Percentiles rank a stretch among this genome's conserved stretches.
Evolutionary conservation across 2,329 filamentous ascomycete species (phyloP).

Genomic region (Xylariaceae sp.): DNA sequence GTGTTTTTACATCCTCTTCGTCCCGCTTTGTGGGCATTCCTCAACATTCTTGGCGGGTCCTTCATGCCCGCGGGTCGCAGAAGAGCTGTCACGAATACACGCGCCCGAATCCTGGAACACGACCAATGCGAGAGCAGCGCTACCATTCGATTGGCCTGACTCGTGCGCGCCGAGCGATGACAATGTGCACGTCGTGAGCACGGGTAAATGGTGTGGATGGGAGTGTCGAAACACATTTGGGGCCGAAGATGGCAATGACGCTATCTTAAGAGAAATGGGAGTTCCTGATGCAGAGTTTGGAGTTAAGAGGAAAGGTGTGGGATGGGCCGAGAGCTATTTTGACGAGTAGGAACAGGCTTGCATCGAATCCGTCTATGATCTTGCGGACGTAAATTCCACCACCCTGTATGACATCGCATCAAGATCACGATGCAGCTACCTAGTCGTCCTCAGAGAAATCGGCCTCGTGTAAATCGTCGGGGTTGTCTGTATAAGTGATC

Average conservation of each 20-base stretch:
- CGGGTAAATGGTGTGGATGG: conserved; percentile 26
- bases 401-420: too few relatives aligned
- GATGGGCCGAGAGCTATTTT: conserved; percentile 15
- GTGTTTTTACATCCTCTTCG: conserved; percentile 23
- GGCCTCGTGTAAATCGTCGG: conserved; percentile 34
- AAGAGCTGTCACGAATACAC: conserved; percentile 21
- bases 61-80: conserved; percentile 16
- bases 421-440: neutral
- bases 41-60: conserved; percentile 19
- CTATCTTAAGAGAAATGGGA: conserved; percentile 8
- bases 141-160: conserved; percentile 20
- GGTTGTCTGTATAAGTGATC: conserved; percentile 31
- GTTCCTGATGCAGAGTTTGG: conserved; percentile 19
- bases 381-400: too few relatives aligned
- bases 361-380: too few relatives aligned
- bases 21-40: conserved; percentile 22
- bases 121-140: conserved; percentile 1
- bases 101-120: conserved; percentile 17
- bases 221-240: conserved; percentile 23
- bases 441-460: conserved; percentile 31
- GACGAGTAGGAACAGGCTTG: neutral
- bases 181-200: conserved; percentile 15
- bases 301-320: conserved; percentile 17
- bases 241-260: neutral
- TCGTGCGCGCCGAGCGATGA: conserved; percentile 16